These are phyloP conservation scores for Nephromyces sp. DNA, from an alignment of 169 alveolate genomes.

Conservation along the genomic window DNA sequence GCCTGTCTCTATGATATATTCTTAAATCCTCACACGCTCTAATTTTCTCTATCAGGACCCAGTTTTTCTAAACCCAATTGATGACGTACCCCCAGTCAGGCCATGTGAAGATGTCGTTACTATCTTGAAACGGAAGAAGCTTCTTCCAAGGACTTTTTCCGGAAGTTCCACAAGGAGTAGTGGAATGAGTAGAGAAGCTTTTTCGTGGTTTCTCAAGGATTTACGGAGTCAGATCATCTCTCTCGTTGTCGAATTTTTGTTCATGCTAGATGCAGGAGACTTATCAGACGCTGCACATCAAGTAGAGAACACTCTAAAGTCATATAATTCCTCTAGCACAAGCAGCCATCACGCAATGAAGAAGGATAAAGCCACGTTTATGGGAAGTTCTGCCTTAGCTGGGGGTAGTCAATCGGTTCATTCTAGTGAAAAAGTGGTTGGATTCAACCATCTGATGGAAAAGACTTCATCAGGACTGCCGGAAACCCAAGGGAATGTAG, in stretches of 20 bases:
- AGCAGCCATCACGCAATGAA: too few species aligned
- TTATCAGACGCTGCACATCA: slow-evolving; percentile 41
- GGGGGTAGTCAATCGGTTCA: too few species aligned
- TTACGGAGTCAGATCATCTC: slow-evolving; percentile 54
- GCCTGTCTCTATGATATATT: too few species aligned
- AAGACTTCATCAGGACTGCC: not conserved
- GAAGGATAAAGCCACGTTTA: too few species aligned
- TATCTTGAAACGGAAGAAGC: not conserved
- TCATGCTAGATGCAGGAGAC: slow-evolving; percentile 46
- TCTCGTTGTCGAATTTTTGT: slow-evolving; percentile 48
- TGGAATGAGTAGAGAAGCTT: slow-evolving; percentile 60
- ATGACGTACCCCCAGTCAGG: too few species aligned
- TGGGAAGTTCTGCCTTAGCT: too few species aligned
- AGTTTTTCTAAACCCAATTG: not conserved
- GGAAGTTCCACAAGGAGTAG: not conserved
- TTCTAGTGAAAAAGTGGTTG: too few species aligned
- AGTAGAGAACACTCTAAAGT: not conserved
- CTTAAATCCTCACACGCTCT: too few species aligned
- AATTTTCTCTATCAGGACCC: not conserved
- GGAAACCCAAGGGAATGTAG: too few species aligned
- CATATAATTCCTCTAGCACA: not conserved
- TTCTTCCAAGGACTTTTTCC: too few species aligned
- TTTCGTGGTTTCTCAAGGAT: slow-evolving; percentile 65
- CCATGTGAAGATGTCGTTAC: not conserved
- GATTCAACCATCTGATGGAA: too few species aligned